Conservation (phyloP, 2,329 filamentous ascomycete genomes). For the Aaosphaeria arxii region DNA sequence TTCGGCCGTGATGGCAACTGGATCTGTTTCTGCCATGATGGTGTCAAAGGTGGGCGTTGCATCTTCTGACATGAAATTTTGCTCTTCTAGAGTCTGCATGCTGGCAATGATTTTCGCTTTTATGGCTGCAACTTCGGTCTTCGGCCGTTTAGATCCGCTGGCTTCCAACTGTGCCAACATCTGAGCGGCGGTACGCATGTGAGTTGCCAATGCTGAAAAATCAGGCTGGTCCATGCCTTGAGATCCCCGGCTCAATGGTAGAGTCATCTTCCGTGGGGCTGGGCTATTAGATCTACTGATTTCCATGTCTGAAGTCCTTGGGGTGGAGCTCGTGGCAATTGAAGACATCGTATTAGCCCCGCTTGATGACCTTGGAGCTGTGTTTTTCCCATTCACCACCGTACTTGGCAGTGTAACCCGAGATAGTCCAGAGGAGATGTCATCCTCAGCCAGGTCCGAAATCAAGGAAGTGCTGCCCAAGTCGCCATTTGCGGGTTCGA, state of each 20-base stretch:
- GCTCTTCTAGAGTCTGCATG: constrained; percentile 84
- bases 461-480: constrained; percentile 71
- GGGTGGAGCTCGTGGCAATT: constrained; percentile 60
- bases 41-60: constrained; percentile 73
- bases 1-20: constrained; percentile 48
- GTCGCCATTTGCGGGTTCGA: constrained; percentile 78
- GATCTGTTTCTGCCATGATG: constrained; percentile 72
- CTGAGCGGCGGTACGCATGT: constrained; percentile 83
- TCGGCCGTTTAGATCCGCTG: constrained; percentile 75
- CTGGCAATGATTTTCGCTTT: constrained; percentile 84
- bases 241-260: constrained; percentile 52
- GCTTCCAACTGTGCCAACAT: constrained; percentile 83
- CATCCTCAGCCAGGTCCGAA: constrained; percentile 53
- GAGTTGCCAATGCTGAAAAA: constrained; percentile 77
- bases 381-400: constrained; percentile 18
- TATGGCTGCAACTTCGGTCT: constrained; percentile 77
- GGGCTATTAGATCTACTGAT: constrained; percentile 69
- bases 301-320: constrained; percentile 66
- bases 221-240: constrained; percentile 69
- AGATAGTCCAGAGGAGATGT: constrained; percentile 29
- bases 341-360: constrained; percentile 60
- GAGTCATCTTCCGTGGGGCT: constrained; percentile 58
- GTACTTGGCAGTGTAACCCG: constrained; percentile 23
- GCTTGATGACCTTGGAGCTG: constrained; percentile 58
- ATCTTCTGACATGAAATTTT: constrained; percentile 76